Evolutionary conservation across 768 basidiomycete species (phyloP), one percentile per base, ranked within the genome.

Genomic region (Lactarius akahatsu): DNA sequence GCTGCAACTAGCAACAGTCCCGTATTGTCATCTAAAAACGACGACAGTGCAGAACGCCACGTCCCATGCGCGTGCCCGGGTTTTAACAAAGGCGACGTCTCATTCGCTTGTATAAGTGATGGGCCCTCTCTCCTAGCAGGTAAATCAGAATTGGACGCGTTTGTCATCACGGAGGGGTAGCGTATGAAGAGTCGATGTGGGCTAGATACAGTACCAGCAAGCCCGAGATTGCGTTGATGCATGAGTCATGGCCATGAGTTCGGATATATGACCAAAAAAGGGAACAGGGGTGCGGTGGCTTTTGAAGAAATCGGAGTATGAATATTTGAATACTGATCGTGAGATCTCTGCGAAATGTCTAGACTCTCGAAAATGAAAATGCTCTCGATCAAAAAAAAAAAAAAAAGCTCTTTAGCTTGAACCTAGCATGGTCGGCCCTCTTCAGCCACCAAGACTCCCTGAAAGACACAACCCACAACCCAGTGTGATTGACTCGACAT

Each of bases 21-120:
- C 47, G 47, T 18, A 23, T 50, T 50, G 23, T 50, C 23, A 50
- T 50, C 47, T 11, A 50, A 23, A 23, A 50, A 50, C 23, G 23
- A 50, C 47, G 47, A 50, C 47, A 50, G 47, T n/a, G 47, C 47
- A 50, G 47, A 23, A 50, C 47, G 23, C 47, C 47, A 50, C 11
- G 47, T 11, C 47, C n/a, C 47, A 50, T 23, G 8, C 47, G n/a
- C 7, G n/a, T 23, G 23, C n/a, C 3, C 5, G n/a, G 23, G 47
- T 11, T 6, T 23, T 50, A 50, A 23, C 47, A 50, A 10, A 50
- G 47, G 47, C 47, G 47, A 50, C 23, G 47, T 50, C 23, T 23
- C 47, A 23, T 50, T 3, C 11, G 47, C 23, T 23, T 23, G n/a
- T 50, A 23, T 50, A 50, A 9, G 34, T 34, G n/a, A 4, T 50